A percentile compares a stretch with the other conserved stretches of the same genome.
Evolutionary conservation across 148 eudicot genomes (phyloP).

Genomic region (Fallopia convolvulus): DNA sequence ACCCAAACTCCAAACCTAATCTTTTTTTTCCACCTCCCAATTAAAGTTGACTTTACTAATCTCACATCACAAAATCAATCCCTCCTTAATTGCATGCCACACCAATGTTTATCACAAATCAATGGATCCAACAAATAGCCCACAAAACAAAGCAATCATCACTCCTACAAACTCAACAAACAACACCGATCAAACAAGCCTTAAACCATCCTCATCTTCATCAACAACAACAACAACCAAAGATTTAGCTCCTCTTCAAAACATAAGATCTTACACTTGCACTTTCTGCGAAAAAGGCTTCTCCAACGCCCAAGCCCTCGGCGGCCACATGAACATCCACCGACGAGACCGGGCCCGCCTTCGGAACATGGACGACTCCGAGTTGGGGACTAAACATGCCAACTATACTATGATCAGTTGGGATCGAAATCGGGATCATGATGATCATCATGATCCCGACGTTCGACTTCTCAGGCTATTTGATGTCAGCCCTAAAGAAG

Average conservation of each 20-base stretch:
- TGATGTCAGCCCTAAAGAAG: background rate
- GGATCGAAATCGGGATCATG: background rate
- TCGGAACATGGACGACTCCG: conserved; percentile 8
- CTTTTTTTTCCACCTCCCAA: background rate
- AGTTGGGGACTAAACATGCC: background rate
- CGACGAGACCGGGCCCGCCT: conserved; percentile 7
- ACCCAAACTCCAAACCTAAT: background rate
- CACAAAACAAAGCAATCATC: background rate
- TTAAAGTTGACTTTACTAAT: background rate
- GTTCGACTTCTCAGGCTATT: background rate
- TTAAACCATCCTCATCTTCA: background rate
- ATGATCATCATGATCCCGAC: background rate
- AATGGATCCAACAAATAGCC: background rate
- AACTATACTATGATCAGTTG: background rate
- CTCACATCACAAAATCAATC: background rate
- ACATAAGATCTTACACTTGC: conserved; percentile 8
- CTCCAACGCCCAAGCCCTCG: conserved; percentile 16
- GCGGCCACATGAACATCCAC: conserved; percentile 16
- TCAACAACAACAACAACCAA: background rate
- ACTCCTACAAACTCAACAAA: background rate
- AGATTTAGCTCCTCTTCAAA: background rate
- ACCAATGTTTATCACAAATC: background rate
- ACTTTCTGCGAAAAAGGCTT: conserved; percentile 12
- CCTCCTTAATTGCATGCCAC: background rate
- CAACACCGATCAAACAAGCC: background rate